Percentiles rank a stretch among this genome's conserved stretches.
Conservation (phyloP, 805 yeast genomes). For the Pichia membranifaciens region DNA sequence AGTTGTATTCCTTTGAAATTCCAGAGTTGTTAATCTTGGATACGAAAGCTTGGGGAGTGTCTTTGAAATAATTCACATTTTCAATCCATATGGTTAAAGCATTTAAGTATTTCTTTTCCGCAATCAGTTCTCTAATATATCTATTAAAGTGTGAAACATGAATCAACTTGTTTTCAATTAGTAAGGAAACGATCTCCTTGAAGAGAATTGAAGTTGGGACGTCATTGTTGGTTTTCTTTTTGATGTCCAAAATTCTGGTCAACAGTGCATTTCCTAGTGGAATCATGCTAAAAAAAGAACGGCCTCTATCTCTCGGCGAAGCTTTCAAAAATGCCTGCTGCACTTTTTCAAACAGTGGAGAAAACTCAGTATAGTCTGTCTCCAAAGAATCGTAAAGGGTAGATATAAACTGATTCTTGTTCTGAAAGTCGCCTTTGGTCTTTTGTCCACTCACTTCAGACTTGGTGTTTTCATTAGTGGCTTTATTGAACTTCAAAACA, state of each 20-base stretch:
- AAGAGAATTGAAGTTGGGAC: constrained; percentile 22
- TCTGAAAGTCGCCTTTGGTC: not conserved
- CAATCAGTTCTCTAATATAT: constrained; percentile 19
- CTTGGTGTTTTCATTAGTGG: not conserved
- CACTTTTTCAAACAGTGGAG: constrained; percentile 13
- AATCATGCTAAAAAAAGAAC: not conserved
- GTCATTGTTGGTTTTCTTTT: constrained; percentile 10
- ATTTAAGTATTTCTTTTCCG: constrained; percentile 22
- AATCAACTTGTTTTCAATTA: constrained; percentile 17
- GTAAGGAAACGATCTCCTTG: constrained; percentile 18
- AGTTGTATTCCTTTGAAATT: constrained; percentile 9
- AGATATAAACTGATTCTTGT: not conserved
- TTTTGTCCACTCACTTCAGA: not conserved
- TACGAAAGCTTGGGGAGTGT: constrained; percentile 15
- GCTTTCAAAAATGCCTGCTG: constrained; percentile 6
- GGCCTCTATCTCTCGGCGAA: not conserved
- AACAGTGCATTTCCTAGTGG: constrained; percentile 9
- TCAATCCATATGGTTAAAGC: constrained; percentile 29
- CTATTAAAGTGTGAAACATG: constrained; percentile 26
- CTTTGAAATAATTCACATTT: constrained; percentile 22
- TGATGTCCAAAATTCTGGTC: constrained; percentile 9
- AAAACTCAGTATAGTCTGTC: constrained; percentile 11
- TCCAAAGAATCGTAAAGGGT: not conserved
- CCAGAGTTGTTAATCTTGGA: not conserved
- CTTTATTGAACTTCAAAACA: too few relatives aligned